Conservation (phyloP, 495 filamentous ascomycete species). For the Tuber brumale region DNA sequence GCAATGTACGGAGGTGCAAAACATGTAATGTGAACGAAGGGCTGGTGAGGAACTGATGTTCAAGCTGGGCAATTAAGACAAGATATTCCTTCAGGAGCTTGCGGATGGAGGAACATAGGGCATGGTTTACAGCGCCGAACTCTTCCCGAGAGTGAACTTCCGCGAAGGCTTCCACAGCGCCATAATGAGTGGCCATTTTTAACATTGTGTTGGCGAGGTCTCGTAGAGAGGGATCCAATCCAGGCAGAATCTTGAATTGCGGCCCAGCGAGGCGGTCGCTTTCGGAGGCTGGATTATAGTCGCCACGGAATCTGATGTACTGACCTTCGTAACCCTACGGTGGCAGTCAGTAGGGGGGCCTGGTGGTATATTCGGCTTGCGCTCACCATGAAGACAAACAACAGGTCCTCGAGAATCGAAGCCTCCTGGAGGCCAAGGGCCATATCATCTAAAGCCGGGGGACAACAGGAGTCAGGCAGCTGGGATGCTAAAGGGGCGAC, state of each 20-base stretch:
- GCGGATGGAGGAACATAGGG: constrained; percentile 84
- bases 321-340: constrained; percentile 79
- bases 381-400: constrained; percentile 79
- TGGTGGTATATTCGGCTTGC: neutral
- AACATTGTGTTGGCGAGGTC: constrained; percentile 83
- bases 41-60: constrained; percentile 82
- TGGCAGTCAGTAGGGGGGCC: neutral
- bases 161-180: constrained; percentile 82
- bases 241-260: constrained; percentile 66
- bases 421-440: constrained; percentile 75
- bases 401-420: constrained; percentile 77
- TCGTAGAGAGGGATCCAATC: constrained; percentile 82
- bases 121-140: constrained; percentile 93
- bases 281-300: constrained; percentile 75
- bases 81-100: constrained; percentile 89
- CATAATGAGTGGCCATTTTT: constrained; percentile 92
- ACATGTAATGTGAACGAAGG: constrained; percentile 83
- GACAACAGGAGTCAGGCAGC: constrained; percentile 64
- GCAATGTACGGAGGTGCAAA: constrained; percentile 81
- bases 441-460: constrained; percentile 63
- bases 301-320: constrained; percentile 77
- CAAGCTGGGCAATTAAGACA: constrained; percentile 83
- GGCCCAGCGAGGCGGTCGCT: constrained; percentile 80
- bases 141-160: constrained; percentile 90
- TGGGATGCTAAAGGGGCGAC: constrained; percentile 69